Evolutionary conservation across 805 yeast genomes (phyloP).

Genomic region (Ogataea allantospora): DNA sequence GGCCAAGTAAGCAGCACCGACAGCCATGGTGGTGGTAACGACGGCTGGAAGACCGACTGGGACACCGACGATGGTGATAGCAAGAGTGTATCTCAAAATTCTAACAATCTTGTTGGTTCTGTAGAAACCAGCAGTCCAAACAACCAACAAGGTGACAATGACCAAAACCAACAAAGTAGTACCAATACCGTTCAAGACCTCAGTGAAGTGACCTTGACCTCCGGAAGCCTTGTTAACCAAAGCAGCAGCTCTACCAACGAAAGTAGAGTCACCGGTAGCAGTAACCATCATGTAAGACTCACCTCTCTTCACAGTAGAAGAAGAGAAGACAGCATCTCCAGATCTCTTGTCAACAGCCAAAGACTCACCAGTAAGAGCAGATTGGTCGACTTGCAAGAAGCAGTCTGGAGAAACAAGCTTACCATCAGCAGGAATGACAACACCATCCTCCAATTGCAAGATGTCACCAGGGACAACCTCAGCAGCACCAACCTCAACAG

Average conservation of each 20-base stretch:
- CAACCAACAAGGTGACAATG: constrained; percentile 79
- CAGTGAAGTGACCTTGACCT: constrained; percentile 95
- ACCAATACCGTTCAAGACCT: constrained; percentile 97
- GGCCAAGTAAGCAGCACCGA: constrained; percentile 98
- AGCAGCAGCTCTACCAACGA: constrained; percentile 97
- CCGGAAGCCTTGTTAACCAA: constrained; percentile 91
- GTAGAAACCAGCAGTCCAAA: constrained; percentile 94
- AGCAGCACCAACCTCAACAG: constrained; percentile 72
- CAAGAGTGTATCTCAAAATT: constrained; percentile 88
- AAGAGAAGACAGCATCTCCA: constrained; percentile 87
- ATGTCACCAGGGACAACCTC: constrained; percentile 96
- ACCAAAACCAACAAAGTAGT: constrained; percentile 86
- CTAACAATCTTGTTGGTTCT: constrained; percentile 83
- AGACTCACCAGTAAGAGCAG: constrained; percentile 97
- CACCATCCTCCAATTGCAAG: constrained; percentile 88
- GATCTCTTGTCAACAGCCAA: constrained; percentile 88
- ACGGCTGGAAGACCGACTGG: constrained; percentile 99
- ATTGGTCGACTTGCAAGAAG: constrained; percentile 90
- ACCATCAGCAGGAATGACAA: constrained; percentile 91
- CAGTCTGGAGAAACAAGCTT: constrained; percentile 81
- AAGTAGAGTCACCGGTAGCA: constrained; percentile 93
- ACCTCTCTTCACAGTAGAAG: constrained; percentile 95
- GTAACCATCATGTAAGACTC: constrained; percentile 92
- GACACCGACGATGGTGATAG: constrained; percentile 95
- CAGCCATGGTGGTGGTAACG: constrained; percentile 98